Conservation (phyloP, 495 filamentous ascomycete species). For the Aspergillus biplanus region DNA sequence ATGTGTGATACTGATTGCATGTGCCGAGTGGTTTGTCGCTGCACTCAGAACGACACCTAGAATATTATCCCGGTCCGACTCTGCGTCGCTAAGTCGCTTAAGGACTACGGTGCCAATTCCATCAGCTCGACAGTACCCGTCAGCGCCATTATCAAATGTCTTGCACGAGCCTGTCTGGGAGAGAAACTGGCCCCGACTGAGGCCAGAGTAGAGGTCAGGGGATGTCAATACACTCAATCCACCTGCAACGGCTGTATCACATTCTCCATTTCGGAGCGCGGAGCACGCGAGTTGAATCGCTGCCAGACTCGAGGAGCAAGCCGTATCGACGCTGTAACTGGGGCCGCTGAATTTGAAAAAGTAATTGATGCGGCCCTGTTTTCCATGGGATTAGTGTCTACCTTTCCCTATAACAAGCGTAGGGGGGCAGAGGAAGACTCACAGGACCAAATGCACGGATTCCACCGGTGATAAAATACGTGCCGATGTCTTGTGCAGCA, state of each 20-base stretch:
- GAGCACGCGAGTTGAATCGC: conserved; percentile 38
- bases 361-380: conserved; percentile 50
- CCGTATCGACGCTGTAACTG: conserved; percentile 49
- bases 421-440: no score
- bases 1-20: conserved; percentile 49
- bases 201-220: conserved; percentile 30
- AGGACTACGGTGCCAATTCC: conserved; percentile 41
- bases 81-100: conserved; percentile 46
- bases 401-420: no score
- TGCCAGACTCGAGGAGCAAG: conserved; percentile 44
- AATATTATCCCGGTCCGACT: conserved; percentile 48
- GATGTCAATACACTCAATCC: conserved; percentile 37
- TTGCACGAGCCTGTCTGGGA: conserved; percentile 20
- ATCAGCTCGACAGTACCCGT: conserved; percentile 48
- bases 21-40: conserved; percentile 47
- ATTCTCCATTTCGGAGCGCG: conserved; percentile 34
- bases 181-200: conserved; percentile 30
- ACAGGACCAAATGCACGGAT: conserved; percentile 67
- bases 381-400: no score
- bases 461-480: conserved; percentile 77
- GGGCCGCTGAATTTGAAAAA: conserved; percentile 61
- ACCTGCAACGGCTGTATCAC: conserved; percentile 34
- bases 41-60: conserved; percentile 36
- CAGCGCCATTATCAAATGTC: conserved; percentile 31
- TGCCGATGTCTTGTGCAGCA: conserved; percentile 71